Conservation (phyloP, 495 filamentous ascomycete species). For the Xylaria palmicola region DNA sequence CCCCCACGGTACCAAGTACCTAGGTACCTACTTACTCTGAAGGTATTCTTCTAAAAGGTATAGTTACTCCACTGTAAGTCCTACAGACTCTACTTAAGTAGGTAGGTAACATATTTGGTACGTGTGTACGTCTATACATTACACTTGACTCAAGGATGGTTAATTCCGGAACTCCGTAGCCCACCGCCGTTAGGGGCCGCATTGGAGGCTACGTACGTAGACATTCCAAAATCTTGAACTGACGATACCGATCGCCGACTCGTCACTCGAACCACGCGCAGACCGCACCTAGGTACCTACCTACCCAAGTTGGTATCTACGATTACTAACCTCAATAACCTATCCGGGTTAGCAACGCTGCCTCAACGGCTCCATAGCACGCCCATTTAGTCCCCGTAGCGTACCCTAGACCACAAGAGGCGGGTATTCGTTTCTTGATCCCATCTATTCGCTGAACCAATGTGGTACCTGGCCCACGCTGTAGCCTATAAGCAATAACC, state of each 20-base stretch:
- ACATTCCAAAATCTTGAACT: not conserved
- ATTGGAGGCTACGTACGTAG: too few species aligned
- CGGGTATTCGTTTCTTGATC: too few species aligned
- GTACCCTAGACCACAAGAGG: too few species aligned
- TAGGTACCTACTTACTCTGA: too few species aligned
- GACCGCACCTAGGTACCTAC: too few species aligned
- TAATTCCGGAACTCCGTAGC: not conserved
- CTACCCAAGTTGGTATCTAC: not conserved
- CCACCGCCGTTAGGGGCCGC: not conserved
- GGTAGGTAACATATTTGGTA: too few species aligned
- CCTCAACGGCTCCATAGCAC: not conserved
- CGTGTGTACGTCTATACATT: not conserved
- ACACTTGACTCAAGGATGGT: not conserved
- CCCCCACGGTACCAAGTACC: not conserved
- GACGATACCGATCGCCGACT: not conserved
- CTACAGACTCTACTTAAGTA: not conserved
- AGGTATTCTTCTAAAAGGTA: too few species aligned
- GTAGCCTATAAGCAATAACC: too few species aligned
- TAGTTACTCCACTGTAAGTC: constrained; percentile 3
- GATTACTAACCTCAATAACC: not conserved
- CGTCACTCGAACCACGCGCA: not conserved
- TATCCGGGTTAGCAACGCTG: too few species aligned
- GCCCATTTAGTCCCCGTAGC: too few species aligned
- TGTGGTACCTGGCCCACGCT: too few species aligned
- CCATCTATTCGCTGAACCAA: too few species aligned